Evolutionary conservation across 2,329 filamentous ascomycete genomes (phyloP).

Genomic region (Aspergillus sp.): DNA sequence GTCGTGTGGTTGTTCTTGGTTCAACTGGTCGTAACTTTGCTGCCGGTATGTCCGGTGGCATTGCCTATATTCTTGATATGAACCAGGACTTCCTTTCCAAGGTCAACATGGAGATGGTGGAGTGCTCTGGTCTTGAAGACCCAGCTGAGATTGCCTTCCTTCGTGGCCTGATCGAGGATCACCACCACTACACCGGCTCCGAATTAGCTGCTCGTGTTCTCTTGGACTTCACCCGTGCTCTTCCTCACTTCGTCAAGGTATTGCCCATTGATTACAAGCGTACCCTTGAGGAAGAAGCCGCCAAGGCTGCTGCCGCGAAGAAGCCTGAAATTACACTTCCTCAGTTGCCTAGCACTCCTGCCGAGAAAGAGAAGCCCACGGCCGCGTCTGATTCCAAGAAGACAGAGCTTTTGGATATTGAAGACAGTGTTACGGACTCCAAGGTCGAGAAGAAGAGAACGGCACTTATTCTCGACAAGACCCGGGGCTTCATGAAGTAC

Average conservation of each 20-base stretch:
- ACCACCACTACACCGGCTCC: constrained; percentile 96
- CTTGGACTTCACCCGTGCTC: constrained; percentile 89
- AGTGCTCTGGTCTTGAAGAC: constrained; percentile 79
- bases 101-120: constrained; percentile 97
- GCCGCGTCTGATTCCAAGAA: constrained; percentile 66
- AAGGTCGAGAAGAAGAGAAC: constrained; percentile 87
- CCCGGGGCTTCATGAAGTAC: constrained; percentile 96
- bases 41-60: constrained; percentile 97
- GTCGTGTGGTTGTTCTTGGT: constrained; percentile 82
- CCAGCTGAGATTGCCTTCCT: constrained; percentile 86
- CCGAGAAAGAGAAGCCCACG: constrained; percentile 55
- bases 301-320: constrained; percentile 81
- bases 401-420: constrained; percentile 76
- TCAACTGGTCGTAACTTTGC: constrained; percentile 94
- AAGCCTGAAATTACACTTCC: constrained; percentile 80
- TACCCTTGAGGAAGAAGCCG: constrained; percentile 80
- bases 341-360: constrained; percentile 62
- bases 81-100: constrained; percentile 86
- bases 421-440: constrained; percentile 83
- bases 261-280: constrained; percentile 96
- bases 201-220: constrained; percentile 90
- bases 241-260: constrained; percentile 89
- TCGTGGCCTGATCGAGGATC: constrained; percentile 89
- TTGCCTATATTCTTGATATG: constrained; percentile 90
- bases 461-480: constrained; percentile 94